These are phyloP conservation scores for Diutina pseudorugosa DNA, from an alignment of 1,139 yeast species.

Conservation along the genomic window DNA sequence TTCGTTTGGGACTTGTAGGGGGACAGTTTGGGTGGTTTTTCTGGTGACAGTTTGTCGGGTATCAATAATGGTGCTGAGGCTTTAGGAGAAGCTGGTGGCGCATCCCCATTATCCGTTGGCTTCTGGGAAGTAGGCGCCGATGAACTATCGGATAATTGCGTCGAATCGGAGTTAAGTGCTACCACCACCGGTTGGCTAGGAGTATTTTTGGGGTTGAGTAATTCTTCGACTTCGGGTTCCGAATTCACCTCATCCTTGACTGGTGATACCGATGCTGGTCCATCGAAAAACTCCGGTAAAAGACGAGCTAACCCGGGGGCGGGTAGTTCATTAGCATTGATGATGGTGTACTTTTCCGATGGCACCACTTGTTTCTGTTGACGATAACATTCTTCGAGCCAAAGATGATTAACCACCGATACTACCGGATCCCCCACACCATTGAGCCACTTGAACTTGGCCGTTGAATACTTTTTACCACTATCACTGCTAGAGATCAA, in stretches of 20 bases:
- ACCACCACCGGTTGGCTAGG: background rate
- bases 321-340: background rate
- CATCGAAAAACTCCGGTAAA: background rate
- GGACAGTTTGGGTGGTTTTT: background rate
- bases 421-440: slow-evolving; percentile 12
- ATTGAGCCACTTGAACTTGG: slow-evolving; percentile 42
- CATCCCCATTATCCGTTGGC: background rate
- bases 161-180: background rate
- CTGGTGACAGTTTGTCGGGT: background rate
- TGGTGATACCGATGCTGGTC: background rate
- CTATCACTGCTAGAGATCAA: slow-evolving; percentile 53
- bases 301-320: background rate
- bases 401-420: slow-evolving; percentile 58
- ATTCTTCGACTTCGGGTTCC: background rate
- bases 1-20: background rate
- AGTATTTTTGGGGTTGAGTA: background rate
- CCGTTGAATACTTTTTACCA: slow-evolving; percentile 72
- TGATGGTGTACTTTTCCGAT: background rate
- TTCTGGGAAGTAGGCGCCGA: background rate
- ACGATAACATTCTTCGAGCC: slow-evolving; percentile 80
- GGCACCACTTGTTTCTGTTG: slow-evolving; percentile 34
- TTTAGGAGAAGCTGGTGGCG: background rate
- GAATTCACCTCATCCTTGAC: background rate
- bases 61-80: background rate
- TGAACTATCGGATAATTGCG: background rate